phyloP scores from a whole-genome alignment of 2,329 filamentous ascomycete genomes.

The Talaromyces pinophilus region DNA sequence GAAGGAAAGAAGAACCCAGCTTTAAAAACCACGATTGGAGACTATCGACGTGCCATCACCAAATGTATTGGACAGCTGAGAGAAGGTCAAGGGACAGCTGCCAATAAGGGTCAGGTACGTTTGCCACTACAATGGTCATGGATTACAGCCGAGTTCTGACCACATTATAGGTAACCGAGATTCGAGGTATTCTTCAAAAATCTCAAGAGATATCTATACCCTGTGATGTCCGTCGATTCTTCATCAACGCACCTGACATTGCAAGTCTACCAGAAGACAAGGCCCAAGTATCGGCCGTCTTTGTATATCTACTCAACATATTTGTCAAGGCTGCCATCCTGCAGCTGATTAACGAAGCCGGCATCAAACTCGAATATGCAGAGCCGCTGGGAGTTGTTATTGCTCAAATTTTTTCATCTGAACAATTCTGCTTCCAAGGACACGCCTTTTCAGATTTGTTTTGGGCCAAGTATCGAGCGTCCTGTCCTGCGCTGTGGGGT shows the following conservation, averaged over 20 bases:
- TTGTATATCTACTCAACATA: slow-evolving; percentile 75
- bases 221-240: slow-evolving; percentile 50
- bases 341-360: slow-evolving; percentile 69
- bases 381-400: slow-evolving; percentile 78
- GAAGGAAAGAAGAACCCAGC: slow-evolving; percentile 58
- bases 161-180: slow-evolving; percentile 40
- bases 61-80: slow-evolving; percentile 71
- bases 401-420: slow-evolving; percentile 71
- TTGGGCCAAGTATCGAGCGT: slow-evolving; percentile 78
- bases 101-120: slow-evolving; percentile 61
- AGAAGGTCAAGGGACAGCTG: slow-evolving; percentile 56
- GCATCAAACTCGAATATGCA: slow-evolving; percentile 64
- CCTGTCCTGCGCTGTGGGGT: slow-evolving; percentile 84
- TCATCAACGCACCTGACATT: slow-evolving; percentile 26
- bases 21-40: slow-evolving; percentile 67
- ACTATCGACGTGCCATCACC: slow-evolving; percentile 70
- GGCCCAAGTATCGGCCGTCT: slow-evolving; percentile 62
- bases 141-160: slow-evolving; percentile 22
- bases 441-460: slow-evolving; percentile 76
- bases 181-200: slow-evolving; percentile 56
- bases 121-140: neutral
- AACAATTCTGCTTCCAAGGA: slow-evolving; percentile 67
- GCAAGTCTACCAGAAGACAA: slow-evolving; percentile 53
- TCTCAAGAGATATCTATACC: slow-evolving; percentile 56
- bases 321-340: slow-evolving; percentile 72